These are phyloP conservation scores for Suhomyces pyralidae DNA, from an alignment of 805 yeast genomes.

Conservation along the genomic window DNA sequence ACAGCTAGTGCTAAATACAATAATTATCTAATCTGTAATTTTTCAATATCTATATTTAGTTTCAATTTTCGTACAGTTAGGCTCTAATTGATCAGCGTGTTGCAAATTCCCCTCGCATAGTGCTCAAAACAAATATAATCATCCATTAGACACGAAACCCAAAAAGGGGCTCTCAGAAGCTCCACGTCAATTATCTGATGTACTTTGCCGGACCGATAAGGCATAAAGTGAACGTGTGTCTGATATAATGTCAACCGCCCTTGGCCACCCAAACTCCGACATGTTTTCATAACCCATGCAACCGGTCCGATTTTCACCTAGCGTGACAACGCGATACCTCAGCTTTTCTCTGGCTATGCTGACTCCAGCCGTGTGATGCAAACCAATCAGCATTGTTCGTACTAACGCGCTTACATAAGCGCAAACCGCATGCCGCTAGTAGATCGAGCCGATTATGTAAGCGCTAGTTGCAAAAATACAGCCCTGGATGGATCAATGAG, in stretches of 20 bases:
- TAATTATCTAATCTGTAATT: background rate
- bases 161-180: too few species aligned
- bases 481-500: background rate
- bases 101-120: background rate
- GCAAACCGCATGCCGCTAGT: background rate
- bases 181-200: background rate
- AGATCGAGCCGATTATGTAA: background rate
- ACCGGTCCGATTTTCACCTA: background rate
- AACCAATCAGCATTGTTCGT: background rate
- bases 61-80: too few species aligned
- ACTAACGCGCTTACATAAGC: background rate
- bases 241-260: background rate
- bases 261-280: background rate
- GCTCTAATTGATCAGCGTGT: background rate
- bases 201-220: background rate
- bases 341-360: background rate
- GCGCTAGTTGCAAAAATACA: background rate
- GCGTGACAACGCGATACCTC: background rate
- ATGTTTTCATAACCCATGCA: background rate
- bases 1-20: background rate
- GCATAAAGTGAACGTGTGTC: background rate
- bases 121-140: background rate
- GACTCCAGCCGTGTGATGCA: background rate
- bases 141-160: background rate
- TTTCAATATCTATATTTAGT: too few species aligned